A percentile compares a stretch with the other conserved stretches of the same genome.
These are phyloP conservation scores for Lithospermum erythrorhizon DNA, from an alignment of 257 asterid species.

Conservation along the genomic window DNA sequence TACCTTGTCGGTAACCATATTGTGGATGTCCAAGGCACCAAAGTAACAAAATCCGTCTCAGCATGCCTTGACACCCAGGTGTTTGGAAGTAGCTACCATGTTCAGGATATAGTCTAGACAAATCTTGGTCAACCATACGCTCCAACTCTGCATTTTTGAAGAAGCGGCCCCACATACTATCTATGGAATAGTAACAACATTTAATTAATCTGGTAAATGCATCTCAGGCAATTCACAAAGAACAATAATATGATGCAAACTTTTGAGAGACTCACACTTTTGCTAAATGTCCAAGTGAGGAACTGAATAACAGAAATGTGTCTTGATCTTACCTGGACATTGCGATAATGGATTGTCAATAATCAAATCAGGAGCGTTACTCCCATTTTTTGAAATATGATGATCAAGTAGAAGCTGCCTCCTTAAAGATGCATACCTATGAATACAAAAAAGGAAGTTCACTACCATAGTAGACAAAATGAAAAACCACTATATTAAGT, in stretches of 20 bases:
- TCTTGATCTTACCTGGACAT: conserved; percentile 48
- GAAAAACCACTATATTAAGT: no score
- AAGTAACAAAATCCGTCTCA: conserved; percentile 73
- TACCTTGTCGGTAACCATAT: conserved; percentile 92
- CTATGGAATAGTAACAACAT: conserved; percentile 23
- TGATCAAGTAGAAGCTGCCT: conserved; percentile 86
- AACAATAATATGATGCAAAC: not conserved
- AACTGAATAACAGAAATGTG: no score
- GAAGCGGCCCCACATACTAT: conserved; percentile 98
- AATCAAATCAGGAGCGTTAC: conserved; percentile 59
- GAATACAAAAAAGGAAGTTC: not conserved
- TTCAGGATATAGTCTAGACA: conserved; percentile 91
- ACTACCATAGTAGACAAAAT: not conserved
- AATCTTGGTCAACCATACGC: conserved; percentile 93
- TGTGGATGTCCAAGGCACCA: conserved; percentile 88
- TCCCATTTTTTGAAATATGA: conserved; percentile 64
- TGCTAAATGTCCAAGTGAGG: no score
- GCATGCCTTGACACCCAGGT: conserved; percentile 77
- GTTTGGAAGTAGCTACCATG: conserved; percentile 92
- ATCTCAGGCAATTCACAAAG: not conserved
- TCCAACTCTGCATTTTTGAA: conserved; percentile 91
- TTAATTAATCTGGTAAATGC: not conserved
- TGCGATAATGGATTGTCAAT: conserved; percentile 94
- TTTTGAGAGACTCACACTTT: not conserved
- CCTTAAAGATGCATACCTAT: conserved; percentile 82